A percentile compares a stretch with the other conserved stretches of the same genome.
Conservation (phyloP, 208 protist genomes). For the Trypanosoma avium region DNA sequence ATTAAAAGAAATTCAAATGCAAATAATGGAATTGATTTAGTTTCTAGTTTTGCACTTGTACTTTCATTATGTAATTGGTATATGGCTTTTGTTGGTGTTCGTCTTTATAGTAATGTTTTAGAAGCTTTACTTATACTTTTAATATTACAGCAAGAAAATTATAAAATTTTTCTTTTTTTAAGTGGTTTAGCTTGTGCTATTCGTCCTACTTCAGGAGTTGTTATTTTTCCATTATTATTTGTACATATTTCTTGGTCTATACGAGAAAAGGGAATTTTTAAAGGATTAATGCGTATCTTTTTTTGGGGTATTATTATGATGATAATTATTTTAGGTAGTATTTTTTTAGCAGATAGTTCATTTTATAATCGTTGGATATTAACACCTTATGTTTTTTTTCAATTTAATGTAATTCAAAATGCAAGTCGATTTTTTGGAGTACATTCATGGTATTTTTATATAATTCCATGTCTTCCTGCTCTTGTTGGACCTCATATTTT, state of each 20-base stretch:
- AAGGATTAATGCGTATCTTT: slow-evolving; percentile 13
- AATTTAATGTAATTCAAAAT: slow-evolving; percentile 87
- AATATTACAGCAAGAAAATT: slow-evolving; percentile 42
- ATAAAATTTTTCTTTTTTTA: slow-evolving; percentile 53
- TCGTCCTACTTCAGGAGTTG: slow-evolving; percentile 58
- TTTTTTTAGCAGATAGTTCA: slow-evolving; percentile 49
- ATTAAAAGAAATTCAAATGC: background rate
- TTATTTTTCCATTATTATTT: slow-evolving; percentile 53
- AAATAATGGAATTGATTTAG: too few species aligned
- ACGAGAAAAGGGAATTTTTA: slow-evolving; percentile 19
- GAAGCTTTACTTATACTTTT: slow-evolving; percentile 66
- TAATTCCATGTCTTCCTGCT: slow-evolving; percentile 53
- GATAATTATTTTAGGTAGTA: slow-evolving; percentile 14
- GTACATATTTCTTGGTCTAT: slow-evolving; percentile 27
- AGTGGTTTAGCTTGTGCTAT: slow-evolving; percentile 57
- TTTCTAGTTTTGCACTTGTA: slow-evolving; percentile 22
- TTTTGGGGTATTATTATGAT: slow-evolving; percentile 30
- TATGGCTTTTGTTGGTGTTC: slow-evolving; percentile 46
- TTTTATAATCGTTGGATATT: slow-evolving; percentile 57
- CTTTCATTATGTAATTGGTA: slow-evolving; percentile 62
- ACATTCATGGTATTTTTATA: slow-evolving; percentile 88
- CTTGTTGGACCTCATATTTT: slow-evolving; percentile 60
- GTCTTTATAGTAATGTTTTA: slow-evolving; percentile 73
- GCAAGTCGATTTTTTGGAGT: slow-evolving; percentile 88
- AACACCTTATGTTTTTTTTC: slow-evolving; percentile 70